These are phyloP conservation scores for Raddia guianensis DNA, from an alignment of 176 grass and related monocot species.

Conservation along the genomic window DNA sequence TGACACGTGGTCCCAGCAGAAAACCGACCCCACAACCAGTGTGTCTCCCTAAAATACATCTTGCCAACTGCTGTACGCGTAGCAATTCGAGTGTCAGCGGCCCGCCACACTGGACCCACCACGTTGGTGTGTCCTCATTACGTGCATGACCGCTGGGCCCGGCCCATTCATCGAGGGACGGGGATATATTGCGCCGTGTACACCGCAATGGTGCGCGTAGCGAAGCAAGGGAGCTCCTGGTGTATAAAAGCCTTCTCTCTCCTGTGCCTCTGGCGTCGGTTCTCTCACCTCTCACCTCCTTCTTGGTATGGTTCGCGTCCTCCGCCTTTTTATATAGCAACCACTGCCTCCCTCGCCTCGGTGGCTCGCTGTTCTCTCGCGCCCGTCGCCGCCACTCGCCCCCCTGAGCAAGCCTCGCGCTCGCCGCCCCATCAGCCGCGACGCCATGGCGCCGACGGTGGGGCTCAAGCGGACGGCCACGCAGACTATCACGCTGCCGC, in stretches of 20 bases:
- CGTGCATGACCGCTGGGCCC: not conserved
- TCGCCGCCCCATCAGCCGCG: constrained; percentile 37
- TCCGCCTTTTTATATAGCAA: constrained; percentile 27
- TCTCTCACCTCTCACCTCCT: constrained; percentile 1
- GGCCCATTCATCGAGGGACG: not conserved
- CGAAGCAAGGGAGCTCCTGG: not conserved
- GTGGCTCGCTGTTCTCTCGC: not conserved
- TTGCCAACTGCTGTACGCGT: no score
- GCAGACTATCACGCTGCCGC: constrained; percentile 61
- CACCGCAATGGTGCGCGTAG: constrained; percentile 35
- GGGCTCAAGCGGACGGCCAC: constrained; percentile 59
- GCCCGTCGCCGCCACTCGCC: constrained; percentile 20
- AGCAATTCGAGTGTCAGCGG: not conserved
- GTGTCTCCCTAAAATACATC: accelerated
- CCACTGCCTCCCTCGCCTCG: not conserved
- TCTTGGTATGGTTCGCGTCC: constrained; percentile 39
- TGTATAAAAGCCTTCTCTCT: not conserved
- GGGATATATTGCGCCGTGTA: not conserved
- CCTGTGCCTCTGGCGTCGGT: no score
- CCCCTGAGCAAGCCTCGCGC: constrained; percentile 34
- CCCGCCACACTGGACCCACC: constrained; percentile 38
- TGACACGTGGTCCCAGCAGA: no score
- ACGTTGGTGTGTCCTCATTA: not conserved
- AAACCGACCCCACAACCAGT: not conserved
- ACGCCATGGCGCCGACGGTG: constrained; percentile 75